These are phyloP conservation scores for Backusella morwellensis DNA, from an alignment of 192 early-diverging fungal species.

Conservation along the genomic window DNA sequence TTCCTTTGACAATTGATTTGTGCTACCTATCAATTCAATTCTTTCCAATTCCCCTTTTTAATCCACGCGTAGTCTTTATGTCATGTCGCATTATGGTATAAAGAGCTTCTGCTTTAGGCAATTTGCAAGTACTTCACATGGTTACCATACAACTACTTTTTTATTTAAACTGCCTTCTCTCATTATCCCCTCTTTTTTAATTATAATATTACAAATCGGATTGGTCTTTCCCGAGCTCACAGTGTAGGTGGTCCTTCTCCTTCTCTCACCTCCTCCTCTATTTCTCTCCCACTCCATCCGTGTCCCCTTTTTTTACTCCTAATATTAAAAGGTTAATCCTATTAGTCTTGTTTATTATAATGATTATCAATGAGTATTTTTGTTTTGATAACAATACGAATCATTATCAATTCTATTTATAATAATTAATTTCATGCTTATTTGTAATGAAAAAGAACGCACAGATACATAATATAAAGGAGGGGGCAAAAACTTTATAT, in stretches of 20 bases:
- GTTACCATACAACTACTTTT: neutral
- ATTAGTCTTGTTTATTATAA: neutral
- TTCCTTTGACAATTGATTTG: neutral
- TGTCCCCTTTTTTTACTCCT: neutral
- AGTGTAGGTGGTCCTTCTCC: neutral
- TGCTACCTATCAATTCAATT: neutral
- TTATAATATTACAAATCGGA: slow-evolving; percentile 1
- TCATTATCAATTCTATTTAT: neutral
- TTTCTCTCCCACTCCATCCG: neutral
- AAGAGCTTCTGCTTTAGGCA: neutral
- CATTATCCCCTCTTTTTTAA: neutral
- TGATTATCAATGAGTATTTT: neutral
- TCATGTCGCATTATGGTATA: neutral
- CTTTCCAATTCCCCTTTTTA: slow-evolving; percentile 1
- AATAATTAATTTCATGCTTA: neutral
- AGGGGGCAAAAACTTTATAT: neutral
- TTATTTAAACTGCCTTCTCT: neutral
- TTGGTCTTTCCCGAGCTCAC: neutral
- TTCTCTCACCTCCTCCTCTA: neutral
- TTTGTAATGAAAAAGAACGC: neutral
- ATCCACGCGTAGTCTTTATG: neutral
- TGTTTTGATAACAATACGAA: neutral
- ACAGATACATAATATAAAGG: neutral
- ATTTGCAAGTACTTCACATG: neutral
- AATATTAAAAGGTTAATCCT: neutral